Evolutionary conservation across 2,329 filamentous ascomycete genomes (phyloP).

Genomic region (Cryphonectria naterciae): DNA sequence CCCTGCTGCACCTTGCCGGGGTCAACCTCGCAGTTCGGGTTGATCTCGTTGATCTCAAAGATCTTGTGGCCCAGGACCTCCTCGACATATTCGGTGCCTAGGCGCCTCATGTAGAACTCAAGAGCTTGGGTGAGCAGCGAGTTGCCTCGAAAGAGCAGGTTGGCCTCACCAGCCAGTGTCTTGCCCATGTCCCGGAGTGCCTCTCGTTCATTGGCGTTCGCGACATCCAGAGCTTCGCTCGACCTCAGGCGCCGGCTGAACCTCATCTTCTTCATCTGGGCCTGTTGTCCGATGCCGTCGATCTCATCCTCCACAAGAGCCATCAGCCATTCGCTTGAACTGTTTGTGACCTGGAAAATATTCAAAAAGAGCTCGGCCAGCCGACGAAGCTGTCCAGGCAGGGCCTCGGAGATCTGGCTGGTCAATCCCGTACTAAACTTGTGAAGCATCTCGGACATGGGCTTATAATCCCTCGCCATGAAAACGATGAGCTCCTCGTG

Average conservation of each 20-base stretch:
- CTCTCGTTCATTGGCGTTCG: conserved; percentile 66
- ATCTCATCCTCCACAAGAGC: conserved; percentile 96
- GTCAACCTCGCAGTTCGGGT: conserved; percentile 94
- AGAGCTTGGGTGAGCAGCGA: conserved; percentile 90
- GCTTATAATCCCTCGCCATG: conserved; percentile 81
- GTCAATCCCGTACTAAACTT: conserved; percentile 84
- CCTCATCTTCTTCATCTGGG: conserved; percentile 72
- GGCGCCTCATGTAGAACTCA: conserved; percentile 91
- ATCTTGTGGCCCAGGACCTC: conserved; percentile 86
- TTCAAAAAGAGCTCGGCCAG: conserved; percentile 87
- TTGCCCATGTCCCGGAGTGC: conserved; percentile 76
- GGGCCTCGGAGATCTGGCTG: conserved; percentile 76
- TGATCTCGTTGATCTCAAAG: conserved; percentile 84
- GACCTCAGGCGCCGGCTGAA: conserved; percentile 74
- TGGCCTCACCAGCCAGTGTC: conserved; percentile 83
- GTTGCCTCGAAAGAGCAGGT: conserved; percentile 93
- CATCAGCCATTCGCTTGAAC: conserved; percentile 87
- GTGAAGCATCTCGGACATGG: conserved; percentile 81
- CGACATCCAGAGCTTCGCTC: conserved; percentile 64
- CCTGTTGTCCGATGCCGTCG: conserved; percentile 85
- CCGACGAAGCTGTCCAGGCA: conserved; percentile 77
- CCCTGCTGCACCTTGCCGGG: conserved; percentile 71
- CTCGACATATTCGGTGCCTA: conserved; percentile 91
- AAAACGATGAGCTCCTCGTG: conserved; percentile 91
- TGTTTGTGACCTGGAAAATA: conserved; percentile 91